Evolutionary conservation across 177 flowering plant genomes (phyloP).

Genomic region (Vitis hybrid): DNA sequence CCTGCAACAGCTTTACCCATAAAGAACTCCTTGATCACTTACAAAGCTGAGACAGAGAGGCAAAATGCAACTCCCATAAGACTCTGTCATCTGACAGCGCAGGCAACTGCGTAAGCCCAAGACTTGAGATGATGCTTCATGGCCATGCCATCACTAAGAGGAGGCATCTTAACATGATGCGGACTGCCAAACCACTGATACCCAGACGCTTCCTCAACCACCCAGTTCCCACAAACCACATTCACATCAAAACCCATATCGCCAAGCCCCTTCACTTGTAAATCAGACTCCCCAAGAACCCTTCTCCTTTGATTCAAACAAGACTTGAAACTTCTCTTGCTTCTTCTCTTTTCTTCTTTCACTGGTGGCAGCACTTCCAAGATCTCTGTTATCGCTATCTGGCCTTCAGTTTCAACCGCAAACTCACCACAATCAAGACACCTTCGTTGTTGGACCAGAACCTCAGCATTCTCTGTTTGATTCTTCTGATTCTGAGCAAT

Average conservation of each 20-base stretch:
- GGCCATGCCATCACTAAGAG: constrained; percentile 39
- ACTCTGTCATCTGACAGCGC: constrained; percentile 30
- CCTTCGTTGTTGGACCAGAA: not conserved
- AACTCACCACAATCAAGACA: constrained; percentile 10
- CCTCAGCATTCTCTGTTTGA: constrained; percentile 1
- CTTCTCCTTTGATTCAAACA: constrained; percentile 10
- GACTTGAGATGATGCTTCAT: constrained; percentile 52
- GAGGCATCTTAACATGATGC: constrained; percentile 25
- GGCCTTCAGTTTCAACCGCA: not conserved
- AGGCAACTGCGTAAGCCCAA: constrained; percentile 61
- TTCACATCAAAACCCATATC: constrained; percentile 13
- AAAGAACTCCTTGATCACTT: too few species aligned
- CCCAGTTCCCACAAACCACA: constrained; percentile 12
- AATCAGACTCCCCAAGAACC: constrained; percentile 18
- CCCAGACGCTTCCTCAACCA: not conserved
- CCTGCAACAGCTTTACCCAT: too few species aligned
- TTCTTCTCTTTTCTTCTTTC: constrained; percentile 12
- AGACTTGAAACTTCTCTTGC: constrained; percentile 6
- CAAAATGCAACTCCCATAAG: too few species aligned
- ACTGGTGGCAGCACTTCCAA: not conserved
- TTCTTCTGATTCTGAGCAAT: constrained; percentile 3
- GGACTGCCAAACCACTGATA: constrained; percentile 6
- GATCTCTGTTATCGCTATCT: not conserved
- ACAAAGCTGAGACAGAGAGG: too few species aligned
- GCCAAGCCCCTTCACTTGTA: not conserved